A percentile compares a stretch with the other conserved stretches of the same genome.
Conservation (phyloP, 164 flowering plant genomes). For the Euptelea pleiosperma region DNA sequence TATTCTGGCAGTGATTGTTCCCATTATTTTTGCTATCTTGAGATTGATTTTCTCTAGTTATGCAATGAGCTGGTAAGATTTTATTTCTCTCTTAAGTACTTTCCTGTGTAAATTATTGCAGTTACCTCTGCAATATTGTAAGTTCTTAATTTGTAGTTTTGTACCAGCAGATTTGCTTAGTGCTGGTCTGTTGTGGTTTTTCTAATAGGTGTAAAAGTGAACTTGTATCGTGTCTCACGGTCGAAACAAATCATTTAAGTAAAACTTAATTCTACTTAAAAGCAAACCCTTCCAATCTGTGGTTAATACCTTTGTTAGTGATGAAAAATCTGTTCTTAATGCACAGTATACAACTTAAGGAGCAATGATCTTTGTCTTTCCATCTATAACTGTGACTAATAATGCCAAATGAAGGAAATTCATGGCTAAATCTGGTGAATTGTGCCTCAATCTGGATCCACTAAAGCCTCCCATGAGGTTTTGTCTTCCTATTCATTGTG, state of each 20-base stretch:
- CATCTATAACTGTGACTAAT: too few species aligned
- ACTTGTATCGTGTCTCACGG: too few species aligned
- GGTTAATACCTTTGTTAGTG: too few species aligned
- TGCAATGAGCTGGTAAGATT: slow-evolving; percentile 82
- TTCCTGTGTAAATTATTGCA: not conserved
- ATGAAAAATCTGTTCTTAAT: too few species aligned
- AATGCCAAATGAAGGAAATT: too few species aligned
- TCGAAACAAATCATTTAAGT: too few species aligned
- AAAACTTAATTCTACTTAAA: too few species aligned
- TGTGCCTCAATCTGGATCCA: not conserved
- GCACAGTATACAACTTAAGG: too few species aligned
- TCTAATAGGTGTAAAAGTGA: too few species aligned
- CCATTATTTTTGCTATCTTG: slow-evolving; percentile 55
- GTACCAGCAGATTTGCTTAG: not conserved
- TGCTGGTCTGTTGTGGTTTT: too few species aligned
- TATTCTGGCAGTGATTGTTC: slow-evolving; percentile 58
- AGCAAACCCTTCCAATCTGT: too few species aligned
- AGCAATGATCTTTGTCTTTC: too few species aligned
- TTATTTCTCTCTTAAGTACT: not conserved
- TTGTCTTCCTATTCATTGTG: not conserved
- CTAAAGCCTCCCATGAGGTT: not conserved
- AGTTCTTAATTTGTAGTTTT: not conserved
- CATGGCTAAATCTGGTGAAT: not conserved
- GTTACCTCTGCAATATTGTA: not conserved
- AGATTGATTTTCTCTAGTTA: slow-evolving; percentile 62